Percentiles rank a stretch among this genome's conserved stretches.
These are phyloP conservation scores for Dictyostelium gargantuum DNA, from an alignment of 208 protist species.

Conservation along the genomic window DNA sequence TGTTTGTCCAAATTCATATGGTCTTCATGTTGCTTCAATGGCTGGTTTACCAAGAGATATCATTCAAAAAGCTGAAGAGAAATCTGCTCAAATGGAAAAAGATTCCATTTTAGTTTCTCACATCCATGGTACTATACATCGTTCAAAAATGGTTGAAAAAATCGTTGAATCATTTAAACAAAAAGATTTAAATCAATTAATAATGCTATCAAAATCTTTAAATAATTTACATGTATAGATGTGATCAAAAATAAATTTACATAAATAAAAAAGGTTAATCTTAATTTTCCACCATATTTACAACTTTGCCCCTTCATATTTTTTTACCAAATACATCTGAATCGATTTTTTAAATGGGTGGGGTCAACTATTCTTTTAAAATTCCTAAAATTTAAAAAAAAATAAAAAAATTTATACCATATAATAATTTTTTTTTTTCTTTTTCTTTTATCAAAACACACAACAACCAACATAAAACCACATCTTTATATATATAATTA, in stretches of 20 bases:
- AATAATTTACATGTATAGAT: not conserved
- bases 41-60: slow-evolving; percentile 72
- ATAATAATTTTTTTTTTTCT: not conserved
- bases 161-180: not conserved
- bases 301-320: too few relatives aligned
- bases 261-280: too few relatives aligned
- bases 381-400: too few relatives aligned
- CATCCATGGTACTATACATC: slow-evolving; percentile 35
- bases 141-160: slow-evolving; percentile 11
- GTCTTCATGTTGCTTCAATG: slow-evolving; percentile 84
- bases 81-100: slow-evolving; percentile 59
- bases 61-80: slow-evolving; percentile 25
- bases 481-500: not conserved
- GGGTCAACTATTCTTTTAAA: too few relatives aligned
- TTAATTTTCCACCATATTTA: too few relatives aligned
- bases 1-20: slow-evolving; percentile 83
- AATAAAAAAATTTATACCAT: too few relatives aligned
- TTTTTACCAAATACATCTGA: too few relatives aligned
- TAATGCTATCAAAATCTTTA: not conserved
- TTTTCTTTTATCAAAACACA: not conserved
- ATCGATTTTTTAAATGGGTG: too few relatives aligned
- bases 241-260: too few relatives aligned
- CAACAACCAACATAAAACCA: not conserved
- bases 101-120: slow-evolving; percentile 7
- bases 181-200: not conserved